Percentiles rank a stretch among this genome's conserved stretches.
Evolutionary conservation across 208 protist species (phyloP).

Genomic region (Acanthamoeba rhysodes): DNA sequence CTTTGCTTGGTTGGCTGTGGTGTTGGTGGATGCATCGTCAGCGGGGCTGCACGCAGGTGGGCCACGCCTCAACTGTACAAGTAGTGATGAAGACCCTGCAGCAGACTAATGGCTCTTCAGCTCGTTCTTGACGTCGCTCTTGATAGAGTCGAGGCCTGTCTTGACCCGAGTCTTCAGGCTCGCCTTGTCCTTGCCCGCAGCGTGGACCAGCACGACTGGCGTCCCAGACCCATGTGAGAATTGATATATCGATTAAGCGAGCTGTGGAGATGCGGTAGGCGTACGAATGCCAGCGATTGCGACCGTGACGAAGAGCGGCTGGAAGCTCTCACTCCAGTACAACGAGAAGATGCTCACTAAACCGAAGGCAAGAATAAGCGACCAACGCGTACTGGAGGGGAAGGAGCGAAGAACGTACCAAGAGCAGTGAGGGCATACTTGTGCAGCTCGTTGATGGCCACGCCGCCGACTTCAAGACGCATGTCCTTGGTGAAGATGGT

Average conservation of each 20-base stretch:
- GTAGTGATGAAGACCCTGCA: background rate
- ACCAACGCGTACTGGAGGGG: background rate
- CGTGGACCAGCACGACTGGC: conserved; percentile 41
- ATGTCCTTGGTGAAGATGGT: conserved; percentile 64
- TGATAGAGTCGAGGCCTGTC: conserved; percentile 24
- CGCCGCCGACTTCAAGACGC: conserved; percentile 30
- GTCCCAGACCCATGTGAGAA: background rate
- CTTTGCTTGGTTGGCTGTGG: background rate
- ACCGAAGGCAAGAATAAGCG: background rate
- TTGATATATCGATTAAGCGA: background rate
- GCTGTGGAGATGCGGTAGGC: background rate
- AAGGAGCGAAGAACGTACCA: background rate
- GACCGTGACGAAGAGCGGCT: conserved; percentile 52
- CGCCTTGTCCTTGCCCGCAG: conserved; percentile 48
- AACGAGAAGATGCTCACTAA: conserved; percentile 34
- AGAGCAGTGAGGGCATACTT: conserved; percentile 23
- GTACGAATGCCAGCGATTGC: conserved; percentile 60
- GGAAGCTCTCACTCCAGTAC: conserved; percentile 70
- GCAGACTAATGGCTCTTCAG: conserved; percentile 44
- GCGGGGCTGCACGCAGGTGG: background rate
- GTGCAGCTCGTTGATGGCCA: conserved; percentile 52
- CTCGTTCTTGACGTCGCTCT: conserved; percentile 53
- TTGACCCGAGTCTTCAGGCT: conserved; percentile 10
- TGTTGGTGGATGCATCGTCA: background rate
- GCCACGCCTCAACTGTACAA: background rate